phyloP scores from a whole-genome alignment of 192 early-diverging fungal genomes.

The Paraglomus occultum region DNA sequence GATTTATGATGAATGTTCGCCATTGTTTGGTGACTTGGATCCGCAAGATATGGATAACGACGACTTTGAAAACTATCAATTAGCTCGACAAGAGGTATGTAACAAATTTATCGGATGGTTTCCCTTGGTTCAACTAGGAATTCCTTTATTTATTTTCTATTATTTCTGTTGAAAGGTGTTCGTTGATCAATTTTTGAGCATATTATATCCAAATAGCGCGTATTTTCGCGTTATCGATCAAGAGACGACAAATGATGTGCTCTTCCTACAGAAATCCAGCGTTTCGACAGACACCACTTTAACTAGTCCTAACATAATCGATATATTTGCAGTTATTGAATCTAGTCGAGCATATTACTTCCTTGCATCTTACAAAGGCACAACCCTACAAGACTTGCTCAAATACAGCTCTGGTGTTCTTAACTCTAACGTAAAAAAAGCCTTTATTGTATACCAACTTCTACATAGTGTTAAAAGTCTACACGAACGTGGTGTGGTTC shows the following conservation, averaged over 20 bases:
- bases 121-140: too few species aligned
- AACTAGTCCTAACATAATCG: constrained; percentile 38
- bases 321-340: constrained; percentile 52
- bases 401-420: constrained; percentile 59
- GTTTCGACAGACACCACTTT: neutral
- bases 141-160: neutral
- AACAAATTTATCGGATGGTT: too few species aligned
- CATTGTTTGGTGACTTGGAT: neutral
- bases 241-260: constrained; percentile 31
- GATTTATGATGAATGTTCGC: constrained; percentile 7
- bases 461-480: constrained; percentile 47
- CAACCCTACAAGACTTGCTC: constrained; percentile 55
- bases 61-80: neutral
- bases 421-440: constrained; percentile 56
- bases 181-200: constrained; percentile 26
- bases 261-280: neutral
- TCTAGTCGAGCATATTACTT: constrained; percentile 52
- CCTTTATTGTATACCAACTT: constrained; percentile 61
- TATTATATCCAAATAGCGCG: constrained; percentile 31
- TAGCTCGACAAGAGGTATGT: constrained; percentile 13
- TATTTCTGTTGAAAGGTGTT: constrained; percentile 11
- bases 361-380: constrained; percentile 49
- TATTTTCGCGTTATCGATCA: constrained; percentile 11
- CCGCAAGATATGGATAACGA: neutral
- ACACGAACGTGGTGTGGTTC: constrained; percentile 55